Base-by-base conservation (phyloP, 2,329 filamentous ascomycete species). In the Apiospora rasikravindrae region DNA sequence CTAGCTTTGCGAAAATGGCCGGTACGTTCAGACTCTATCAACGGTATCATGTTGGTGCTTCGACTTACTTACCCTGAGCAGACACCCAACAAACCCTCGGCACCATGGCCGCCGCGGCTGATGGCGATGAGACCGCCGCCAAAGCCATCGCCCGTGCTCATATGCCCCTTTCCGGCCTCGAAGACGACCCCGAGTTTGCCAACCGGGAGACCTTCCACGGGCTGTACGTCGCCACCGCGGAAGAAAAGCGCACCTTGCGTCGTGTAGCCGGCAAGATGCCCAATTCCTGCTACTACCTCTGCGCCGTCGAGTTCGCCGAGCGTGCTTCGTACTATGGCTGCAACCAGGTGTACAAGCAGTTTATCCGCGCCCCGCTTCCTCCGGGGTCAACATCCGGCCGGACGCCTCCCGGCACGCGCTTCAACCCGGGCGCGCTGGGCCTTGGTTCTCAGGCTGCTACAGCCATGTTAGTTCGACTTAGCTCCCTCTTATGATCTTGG, bases 151-250 rank as follows among this genome's bases (percentile, higher is more conserved):
- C 68, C 42, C 49, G 51, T 19, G 47, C 77, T 26, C 75, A 77
- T 42, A 74, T 79, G 42, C 77, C 77, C 4, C 57, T 64, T 24
- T 74, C 75, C 1, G 76, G 74, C 71, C 77, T 77, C 72, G 75
- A 71, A n/a, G 57, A 66, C 22, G 71, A 70, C 19, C 68, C 57
- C 22, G 69, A 73, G 49, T 71, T 71, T 22, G 61, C 70, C 19
- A 33, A 47, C 61, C 70, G 70, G 19, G 70, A 66, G 70, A 67
- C 70, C 24, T 66, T 69, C 26, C 66, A 73, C 64, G 70, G 71
- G 40, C 70, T 71, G 26, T 47, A 67, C 57, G 44, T 68, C 66
- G 66, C 66, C 42, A 68, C 66, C 66, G 66, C 45, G 40, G 66
- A 68, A 19, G 66, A 68, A 11, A 68, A 68, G 40, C 66, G 66